A percentile compares a stretch with the other conserved stretches of the same genome.
Conservation (phyloP, 2,329 filamentous ascomycete genomes). For the Colletotrichum gigasporum region DNA sequence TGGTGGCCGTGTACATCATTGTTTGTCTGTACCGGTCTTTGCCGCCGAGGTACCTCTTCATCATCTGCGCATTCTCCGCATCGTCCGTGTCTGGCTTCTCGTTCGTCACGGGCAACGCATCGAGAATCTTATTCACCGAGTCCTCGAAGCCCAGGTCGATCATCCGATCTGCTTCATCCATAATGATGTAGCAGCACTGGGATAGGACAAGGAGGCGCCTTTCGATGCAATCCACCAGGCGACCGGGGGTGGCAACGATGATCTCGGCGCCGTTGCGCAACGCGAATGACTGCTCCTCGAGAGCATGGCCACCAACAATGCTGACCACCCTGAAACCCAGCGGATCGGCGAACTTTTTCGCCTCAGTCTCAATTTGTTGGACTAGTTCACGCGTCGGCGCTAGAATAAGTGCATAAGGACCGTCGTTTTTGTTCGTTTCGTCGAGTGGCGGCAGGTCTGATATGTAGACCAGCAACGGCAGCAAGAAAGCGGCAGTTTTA, state of each 20-base stretch:
- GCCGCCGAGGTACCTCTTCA: slow-evolving; percentile 80
- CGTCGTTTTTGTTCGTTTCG: slow-evolving; percentile 89
- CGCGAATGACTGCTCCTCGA: slow-evolving; percentile 93
- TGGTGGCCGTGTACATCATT: slow-evolving; percentile 99
- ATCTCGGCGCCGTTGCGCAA: slow-evolving; percentile 95
- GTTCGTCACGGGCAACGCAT: slow-evolving; percentile 90
- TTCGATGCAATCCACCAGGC: slow-evolving; percentile 97
- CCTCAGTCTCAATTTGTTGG: slow-evolving; percentile 95
- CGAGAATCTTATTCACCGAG: slow-evolving; percentile 95
- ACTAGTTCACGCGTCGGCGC: slow-evolving; percentile 97
- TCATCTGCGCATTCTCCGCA: slow-evolving; percentile 85
- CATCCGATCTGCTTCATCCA: slow-evolving; percentile 99
- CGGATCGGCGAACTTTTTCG: slow-evolving; percentile 88
- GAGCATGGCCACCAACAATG: slow-evolving; percentile 95
- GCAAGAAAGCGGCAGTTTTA: slow-evolving; percentile 94
- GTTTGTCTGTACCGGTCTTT: slow-evolving; percentile 91
- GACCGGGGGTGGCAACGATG: slow-evolving; percentile 97
- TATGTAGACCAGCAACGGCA: slow-evolving; percentile 94
- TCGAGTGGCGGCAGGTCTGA: slow-evolving; percentile 86
- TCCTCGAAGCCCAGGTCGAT: slow-evolving; percentile 99
- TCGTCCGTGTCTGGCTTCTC: slow-evolving; percentile 95
- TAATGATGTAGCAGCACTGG: slow-evolving; percentile 99
- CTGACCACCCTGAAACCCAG: slow-evolving; percentile 95
- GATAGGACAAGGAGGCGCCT: slow-evolving; percentile 87
- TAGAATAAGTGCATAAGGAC: slow-evolving; percentile 95